Evolutionary conservation across 305 asterid species (phyloP), one percentile per base, ranked within the genome.

Genomic region (Rubia peregrina): DNA sequence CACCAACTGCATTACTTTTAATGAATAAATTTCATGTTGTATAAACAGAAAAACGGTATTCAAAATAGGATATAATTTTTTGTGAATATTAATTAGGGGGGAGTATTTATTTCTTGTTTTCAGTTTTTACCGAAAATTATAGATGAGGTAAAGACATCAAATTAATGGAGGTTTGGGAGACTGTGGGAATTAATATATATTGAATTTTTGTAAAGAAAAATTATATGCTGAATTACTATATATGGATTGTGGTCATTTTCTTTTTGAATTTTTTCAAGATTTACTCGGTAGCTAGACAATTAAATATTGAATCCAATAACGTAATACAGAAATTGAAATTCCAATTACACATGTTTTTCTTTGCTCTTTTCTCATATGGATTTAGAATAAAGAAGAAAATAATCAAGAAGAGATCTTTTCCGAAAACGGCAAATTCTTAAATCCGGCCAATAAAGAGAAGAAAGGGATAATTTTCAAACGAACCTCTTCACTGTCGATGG

Each of bases 381-480:
- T 7, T 6, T 40, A 49, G 78, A 64, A 42, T 49, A 75, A 43
- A 67, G 70, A 51, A 63, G 71, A 67, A 10, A 43, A 65, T 6
- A 71, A 33, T n/a, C 16, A 70, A 38, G 64, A 69, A 63, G 49
- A 71, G 61, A 75, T 63, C 60, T 49, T 67, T 75, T 66, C 73
- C 61, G 75, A 59, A 55, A 73, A 75, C 4, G 59, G 59, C 71
- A 77, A 73, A 67, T 77, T 61, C 48, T 36, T 67, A 78, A 73
- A 73, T 57, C 56, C 65, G 9, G 36, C 26, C 38, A 33, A 33
- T 33, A 36, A 64, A 38, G 19, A 6, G 38, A 73, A 43, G 7
- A 72, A 71, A 53, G 63, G 36, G 16, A 40, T 24, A 2, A 2
- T 33, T 41, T 43, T 43, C 22, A 57, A 5, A 12, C 40, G 9